A percentile compares a stretch with the other conserved stretches of the same genome.
Evolutionary conservation across 805 yeast genomes (phyloP).

Genomic region (Naumovozyma castellii): DNA sequence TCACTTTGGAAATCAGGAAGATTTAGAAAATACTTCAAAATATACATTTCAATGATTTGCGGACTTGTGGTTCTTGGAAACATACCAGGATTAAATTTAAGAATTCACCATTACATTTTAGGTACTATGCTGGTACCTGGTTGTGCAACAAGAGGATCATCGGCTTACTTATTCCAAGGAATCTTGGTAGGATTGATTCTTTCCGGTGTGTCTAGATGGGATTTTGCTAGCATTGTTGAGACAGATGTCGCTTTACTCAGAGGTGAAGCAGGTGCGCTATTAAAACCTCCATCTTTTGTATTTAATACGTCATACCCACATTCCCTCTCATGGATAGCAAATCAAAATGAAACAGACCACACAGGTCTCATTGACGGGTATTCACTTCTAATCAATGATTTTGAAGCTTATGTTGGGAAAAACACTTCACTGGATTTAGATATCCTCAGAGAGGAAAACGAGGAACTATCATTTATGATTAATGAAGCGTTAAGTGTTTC

Average conservation of each 20-base stretch:
- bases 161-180: slow-evolving; percentile 75
- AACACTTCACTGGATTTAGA: slow-evolving; percentile 37
- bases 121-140: slow-evolving; percentile 78
- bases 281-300: slow-evolving; percentile 41
- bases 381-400: slow-evolving; percentile 67
- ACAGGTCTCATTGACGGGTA: slow-evolving; percentile 37
- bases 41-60: slow-evolving; percentile 41
- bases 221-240: slow-evolving; percentile 80
- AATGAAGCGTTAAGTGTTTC: slow-evolving; percentile 27
- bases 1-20: slow-evolving; percentile 72
- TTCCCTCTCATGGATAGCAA: slow-evolving; percentile 23
- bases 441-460: slow-evolving; percentile 27
- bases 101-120: slow-evolving; percentile 75
- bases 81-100: slow-evolving; percentile 59
- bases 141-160: slow-evolving; percentile 60
- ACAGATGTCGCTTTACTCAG: slow-evolving; percentile 57
- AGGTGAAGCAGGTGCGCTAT: slow-evolving; percentile 55
- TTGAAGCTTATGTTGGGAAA: slow-evolving; percentile 61
- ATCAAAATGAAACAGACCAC: slow-evolving; percentile 8
- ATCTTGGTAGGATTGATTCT: slow-evolving; percentile 68
- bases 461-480: slow-evolving; percentile 24
- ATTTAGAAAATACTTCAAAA: slow-evolving; percentile 46
- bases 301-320: slow-evolving; percentile 14
- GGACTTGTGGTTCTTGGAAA: slow-evolving; percentile 37
- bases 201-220: slow-evolving; percentile 90